Conservation (phyloP, 306 rosid species). For the Vicia villosa region DNA sequence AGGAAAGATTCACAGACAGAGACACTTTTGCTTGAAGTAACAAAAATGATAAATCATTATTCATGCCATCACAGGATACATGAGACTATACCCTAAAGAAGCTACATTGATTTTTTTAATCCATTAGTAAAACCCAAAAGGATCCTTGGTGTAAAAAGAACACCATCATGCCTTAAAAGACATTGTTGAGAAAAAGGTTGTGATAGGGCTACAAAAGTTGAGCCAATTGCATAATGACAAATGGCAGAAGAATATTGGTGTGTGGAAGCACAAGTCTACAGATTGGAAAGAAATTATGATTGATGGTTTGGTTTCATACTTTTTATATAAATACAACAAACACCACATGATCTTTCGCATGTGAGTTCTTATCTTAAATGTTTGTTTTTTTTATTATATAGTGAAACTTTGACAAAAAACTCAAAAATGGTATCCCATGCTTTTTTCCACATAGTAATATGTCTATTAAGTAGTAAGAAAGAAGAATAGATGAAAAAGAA, state of each 20-base stretch:
- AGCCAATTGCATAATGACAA: slow-evolving; percentile 25
- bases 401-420: slow-evolving; percentile 21
- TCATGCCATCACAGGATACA: slow-evolving; percentile 35
- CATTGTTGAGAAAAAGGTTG: slow-evolving; percentile 11
- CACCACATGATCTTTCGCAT: slow-evolving; percentile 35
- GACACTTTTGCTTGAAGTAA: slow-evolving; percentile 49
- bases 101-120: slow-evolving; percentile 21
- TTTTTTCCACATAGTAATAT: slow-evolving; percentile 15
- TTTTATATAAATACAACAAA: slow-evolving; percentile 31
- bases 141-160: slow-evolving; percentile 22
- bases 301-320: slow-evolving; percentile 1
- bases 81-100: slow-evolving; percentile 37
- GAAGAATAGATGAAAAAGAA: neutral
- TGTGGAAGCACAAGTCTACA: slow-evolving; percentile 6
- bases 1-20: slow-evolving; percentile 38
- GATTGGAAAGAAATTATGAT: slow-evolving; percentile 32
- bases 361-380: slow-evolving; percentile 40
- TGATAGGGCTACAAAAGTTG: slow-evolving; percentile 21
- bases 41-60: slow-evolving; percentile 29
- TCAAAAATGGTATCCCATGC: slow-evolving; percentile 36
- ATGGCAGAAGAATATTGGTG: slow-evolving; percentile 30
- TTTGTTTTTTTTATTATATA: slow-evolving; percentile 4
- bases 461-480: neutral
- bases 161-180: slow-evolving; percentile 22
- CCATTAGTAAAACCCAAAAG: slow-evolving; percentile 25